Base-by-base conservation (phyloP, 31 red algal genomes). In the Porphyra umbilicalis region DNA sequence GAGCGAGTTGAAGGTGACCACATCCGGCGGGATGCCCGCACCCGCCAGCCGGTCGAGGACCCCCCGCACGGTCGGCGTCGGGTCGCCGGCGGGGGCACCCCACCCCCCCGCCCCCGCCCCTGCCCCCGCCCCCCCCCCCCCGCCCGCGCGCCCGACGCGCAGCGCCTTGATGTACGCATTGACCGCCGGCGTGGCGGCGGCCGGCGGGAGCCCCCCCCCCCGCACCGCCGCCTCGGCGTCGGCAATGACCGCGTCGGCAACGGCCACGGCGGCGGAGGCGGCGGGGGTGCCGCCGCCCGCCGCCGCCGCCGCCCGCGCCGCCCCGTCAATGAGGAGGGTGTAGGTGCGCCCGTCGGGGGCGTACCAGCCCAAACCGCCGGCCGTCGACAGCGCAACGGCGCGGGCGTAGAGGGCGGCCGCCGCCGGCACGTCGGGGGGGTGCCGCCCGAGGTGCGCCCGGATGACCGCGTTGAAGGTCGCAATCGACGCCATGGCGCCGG, bases 1-100 rank as follows among this genome's bases (percentile, higher is more conserved):
- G 15, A 92, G 76, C 33, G 90, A 88, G 44, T 92, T 92, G 34
- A 88, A 87, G 9, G 90, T 92, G 68, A 92, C 85, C 37, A 92
- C 85, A 42, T 88, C 85, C 34, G 90, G 90, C 25, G 85, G 81
- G 33, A 92, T 44, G 31, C 90, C 90, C 32, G 68, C 81, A 30
- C 11, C 75, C 31, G 87, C 88, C 82, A 92, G 87, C 30, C 90
- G 76, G 11, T 87, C 85, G 20, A 92, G 71, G n/a, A 85, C 85
- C 30, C 90, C 90, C 36, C 85, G 87, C 6, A 82, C 81, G 39
- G 85, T 38, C 36, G 88, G 81, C 13, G 90, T 85, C 74, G 88
- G 88, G 30, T 88, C 40, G 38, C 81, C 84, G 7, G 90, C 90
- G 78, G 88, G 88, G 82, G 88, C 88, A 6, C 85, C 85, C 25